Percentiles rank a stretch among this genome's conserved stretches.
Conservation (phyloP, 179 eudicot species). For the Camellia oleifera region DNA sequence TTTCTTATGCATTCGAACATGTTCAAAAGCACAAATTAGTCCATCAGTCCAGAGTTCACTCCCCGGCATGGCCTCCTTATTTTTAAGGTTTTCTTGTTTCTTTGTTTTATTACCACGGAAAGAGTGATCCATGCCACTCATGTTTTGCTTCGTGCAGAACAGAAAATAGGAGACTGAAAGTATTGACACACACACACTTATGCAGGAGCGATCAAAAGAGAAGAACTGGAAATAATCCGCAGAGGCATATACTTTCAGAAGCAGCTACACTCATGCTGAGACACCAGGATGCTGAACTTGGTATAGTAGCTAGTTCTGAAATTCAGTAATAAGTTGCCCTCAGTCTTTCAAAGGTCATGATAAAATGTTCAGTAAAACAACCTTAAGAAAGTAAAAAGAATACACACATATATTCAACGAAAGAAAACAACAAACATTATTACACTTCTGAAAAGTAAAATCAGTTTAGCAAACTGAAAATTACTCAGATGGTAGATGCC, state of each 20-base stretch:
- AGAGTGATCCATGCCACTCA: slow-evolving; percentile 32
- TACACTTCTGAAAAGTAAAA: not conserved
- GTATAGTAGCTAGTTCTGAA: slow-evolving; percentile 5
- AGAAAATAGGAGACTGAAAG: not conserved
- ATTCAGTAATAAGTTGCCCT: not conserved
- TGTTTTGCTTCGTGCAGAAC: slow-evolving; percentile 18
- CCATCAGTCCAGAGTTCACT: slow-evolving; percentile 86
- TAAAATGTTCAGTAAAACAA: not conserved
- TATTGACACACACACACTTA: not conserved
- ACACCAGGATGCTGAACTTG: not conserved
- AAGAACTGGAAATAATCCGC: not conserved
- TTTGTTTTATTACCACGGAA: slow-evolving; percentile 26
- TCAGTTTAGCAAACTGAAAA: not conserved
- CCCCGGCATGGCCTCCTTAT: slow-evolving; percentile 51
- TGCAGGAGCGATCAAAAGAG: not conserved
- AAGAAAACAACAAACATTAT: not conserved
- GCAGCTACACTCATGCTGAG: not conserved
- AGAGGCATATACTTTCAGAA: slow-evolving; percentile 5
- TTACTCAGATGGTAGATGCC: not conserved
- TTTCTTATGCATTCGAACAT: slow-evolving; percentile 52
- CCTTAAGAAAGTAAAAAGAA: not conserved
- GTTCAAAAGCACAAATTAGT: slow-evolving; percentile 90
- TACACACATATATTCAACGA: not conserved
- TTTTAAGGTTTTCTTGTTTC: slow-evolving; percentile 42
- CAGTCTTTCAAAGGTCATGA: not conserved